Percentiles rank a stretch among this genome's conserved stretches.
phyloP scores from a whole-genome alignment of 306 rosid species.

The Prunus campanulata region DNA sequence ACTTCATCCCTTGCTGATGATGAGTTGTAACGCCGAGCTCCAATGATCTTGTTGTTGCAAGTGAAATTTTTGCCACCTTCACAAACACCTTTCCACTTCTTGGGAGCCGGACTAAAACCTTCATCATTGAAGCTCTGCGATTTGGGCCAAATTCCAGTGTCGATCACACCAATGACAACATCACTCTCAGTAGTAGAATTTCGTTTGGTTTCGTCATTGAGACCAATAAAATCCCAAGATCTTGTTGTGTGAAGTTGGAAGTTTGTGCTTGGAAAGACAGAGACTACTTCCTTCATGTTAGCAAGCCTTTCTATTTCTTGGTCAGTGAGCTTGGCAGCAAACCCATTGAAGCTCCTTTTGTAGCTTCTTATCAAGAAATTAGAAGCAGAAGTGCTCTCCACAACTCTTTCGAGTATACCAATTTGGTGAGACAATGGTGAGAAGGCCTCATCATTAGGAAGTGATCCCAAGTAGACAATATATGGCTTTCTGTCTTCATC shows the following conservation, averaged over 20 bases:
- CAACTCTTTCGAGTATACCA: not conserved
- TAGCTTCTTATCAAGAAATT: not conserved
- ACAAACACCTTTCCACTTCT: conserved; percentile 27
- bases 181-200: conserved; percentile 17
- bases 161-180: conserved; percentile 31
- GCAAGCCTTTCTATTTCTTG: not conserved
- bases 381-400: not conserved
- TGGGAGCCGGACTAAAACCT: conserved; percentile 34
- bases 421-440: conserved; percentile 10
- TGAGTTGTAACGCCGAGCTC: not conserved
- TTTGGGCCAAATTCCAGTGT: conserved; percentile 46
- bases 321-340: conserved; percentile 12
- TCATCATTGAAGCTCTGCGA: conserved; percentile 29
- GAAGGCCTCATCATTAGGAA: not conserved
- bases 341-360: conserved; percentile 21
- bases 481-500: not conserved
- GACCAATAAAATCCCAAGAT: conserved; percentile 49
- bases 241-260: conserved; percentile 39
- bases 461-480: conserved; percentile 8
- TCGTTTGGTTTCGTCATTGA: not conserved
- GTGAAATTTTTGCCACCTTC: conserved; percentile 23
- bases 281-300: conserved; percentile 31
- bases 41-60: conserved; percentile 29
- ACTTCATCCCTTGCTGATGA: not conserved
- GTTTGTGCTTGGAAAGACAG: conserved; percentile 34